Conservation (phyloP, 495 filamentous ascomycete genomes). For the Penicillium riverlandense region DNA sequence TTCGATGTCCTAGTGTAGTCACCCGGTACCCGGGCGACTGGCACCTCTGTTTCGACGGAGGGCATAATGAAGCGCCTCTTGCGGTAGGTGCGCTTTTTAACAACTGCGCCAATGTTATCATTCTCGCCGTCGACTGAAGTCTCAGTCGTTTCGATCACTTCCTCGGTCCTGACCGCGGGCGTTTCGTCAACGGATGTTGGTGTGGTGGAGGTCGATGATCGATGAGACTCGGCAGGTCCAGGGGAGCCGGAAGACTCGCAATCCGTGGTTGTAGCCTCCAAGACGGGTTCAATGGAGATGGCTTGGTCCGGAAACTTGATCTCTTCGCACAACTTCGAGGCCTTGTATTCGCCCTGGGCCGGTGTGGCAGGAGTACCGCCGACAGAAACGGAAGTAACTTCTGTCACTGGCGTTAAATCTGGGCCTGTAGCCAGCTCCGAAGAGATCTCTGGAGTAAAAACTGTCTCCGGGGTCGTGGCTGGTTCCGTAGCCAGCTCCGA, state of each 20-base stretch:
- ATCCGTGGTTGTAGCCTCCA: slow-evolving; percentile 8
- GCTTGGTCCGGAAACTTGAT: slow-evolving; percentile 5
- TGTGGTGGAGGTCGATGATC: slow-evolving; percentile 29
- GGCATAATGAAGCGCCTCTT: slow-evolving; percentile 26
- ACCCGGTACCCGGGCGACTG: slow-evolving; percentile 51
- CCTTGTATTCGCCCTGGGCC: slow-evolving; percentile 1
- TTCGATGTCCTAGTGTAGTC: slow-evolving; percentile 71
- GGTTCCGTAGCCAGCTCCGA: slow-evolving; percentile 18
- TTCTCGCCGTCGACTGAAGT: neutral
- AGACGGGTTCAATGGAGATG: neutral
- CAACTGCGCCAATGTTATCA: slow-evolving; percentile 10
- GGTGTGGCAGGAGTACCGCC: neutral
- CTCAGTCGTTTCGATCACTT: slow-evolving; percentile 4
- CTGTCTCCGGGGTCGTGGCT: slow-evolving; percentile 3
- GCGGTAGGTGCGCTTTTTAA: slow-evolving; percentile 11
- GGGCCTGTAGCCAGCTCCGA: slow-evolving; percentile 18
- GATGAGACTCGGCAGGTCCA: slow-evolving; percentile 26
- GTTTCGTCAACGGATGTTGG: slow-evolving; percentile 29
- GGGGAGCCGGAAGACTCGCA: slow-evolving; percentile 25
- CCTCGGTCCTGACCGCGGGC: slow-evolving; percentile 22
- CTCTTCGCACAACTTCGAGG: slow-evolving; percentile 12
- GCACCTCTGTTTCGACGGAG: slow-evolving; percentile 36
- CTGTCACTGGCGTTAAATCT: slow-evolving; percentile 4
- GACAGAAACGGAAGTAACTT: neutral
- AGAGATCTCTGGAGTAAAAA: slow-evolving; percentile 13